phyloP scores from a whole-genome alignment of 139 green algal species.

The Chlorella sp. region DNA sequence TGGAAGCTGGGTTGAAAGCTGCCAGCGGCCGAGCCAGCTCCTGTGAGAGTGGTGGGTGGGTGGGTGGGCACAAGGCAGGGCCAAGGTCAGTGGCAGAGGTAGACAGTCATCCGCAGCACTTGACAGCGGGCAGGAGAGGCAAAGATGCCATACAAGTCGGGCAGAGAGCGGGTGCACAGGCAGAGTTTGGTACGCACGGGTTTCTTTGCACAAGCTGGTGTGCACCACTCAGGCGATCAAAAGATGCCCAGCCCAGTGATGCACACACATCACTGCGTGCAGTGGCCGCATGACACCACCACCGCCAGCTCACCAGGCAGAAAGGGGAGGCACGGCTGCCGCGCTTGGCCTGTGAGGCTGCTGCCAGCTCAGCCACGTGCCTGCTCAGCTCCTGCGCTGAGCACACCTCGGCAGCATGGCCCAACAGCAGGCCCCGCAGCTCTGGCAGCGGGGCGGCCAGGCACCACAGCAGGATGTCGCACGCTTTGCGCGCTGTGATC shows the following conservation, averaged over 20 bases:
- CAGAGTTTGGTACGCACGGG: too few species aligned
- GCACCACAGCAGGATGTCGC: conserved; percentile 2
- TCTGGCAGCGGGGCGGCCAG: not conserved
- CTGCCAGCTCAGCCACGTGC: not conserved
- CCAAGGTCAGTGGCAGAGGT: too few species aligned
- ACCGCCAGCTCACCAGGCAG: not conserved
- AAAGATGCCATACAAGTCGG: too few species aligned
- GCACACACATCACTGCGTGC: too few species aligned
- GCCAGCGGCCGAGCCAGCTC: not conserved
- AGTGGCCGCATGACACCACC: too few species aligned
- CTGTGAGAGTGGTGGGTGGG: not conserved
- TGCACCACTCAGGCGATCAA: too few species aligned
- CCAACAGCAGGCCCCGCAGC: not conserved
- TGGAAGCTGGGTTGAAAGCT: not conserved
- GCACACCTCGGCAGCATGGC: not conserved
- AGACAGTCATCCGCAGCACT: too few species aligned
- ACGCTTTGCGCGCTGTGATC: not conserved
- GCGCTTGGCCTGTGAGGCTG: not conserved
- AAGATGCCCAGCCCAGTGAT: too few species aligned
- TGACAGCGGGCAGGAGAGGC: too few species aligned
- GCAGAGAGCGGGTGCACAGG: too few species aligned
- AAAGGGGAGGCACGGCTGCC: not conserved
- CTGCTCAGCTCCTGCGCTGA: not conserved
- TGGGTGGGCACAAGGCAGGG: too few species aligned
- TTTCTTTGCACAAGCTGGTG: too few species aligned